A percentile compares a stretch with the other conserved stretches of the same genome.
phyloP scores from a whole-genome alignment of 306 rosid genomes.

The Glycine soja region DNA sequence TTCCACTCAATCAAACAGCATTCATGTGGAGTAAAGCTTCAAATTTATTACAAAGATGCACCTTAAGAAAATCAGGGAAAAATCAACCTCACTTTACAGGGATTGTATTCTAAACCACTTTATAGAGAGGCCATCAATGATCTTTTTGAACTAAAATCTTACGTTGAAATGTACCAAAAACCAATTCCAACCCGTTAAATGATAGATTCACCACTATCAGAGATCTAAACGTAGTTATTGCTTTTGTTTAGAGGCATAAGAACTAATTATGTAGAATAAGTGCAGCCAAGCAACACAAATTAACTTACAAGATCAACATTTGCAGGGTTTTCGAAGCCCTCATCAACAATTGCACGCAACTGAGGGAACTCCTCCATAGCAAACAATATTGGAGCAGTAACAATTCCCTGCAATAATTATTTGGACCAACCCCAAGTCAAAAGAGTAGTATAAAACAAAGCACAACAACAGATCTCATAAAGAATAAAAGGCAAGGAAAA shows the following conservation, averaged over 20 bases:
- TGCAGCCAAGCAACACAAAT: constrained; percentile 33
- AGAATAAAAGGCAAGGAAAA: constrained; percentile 29
- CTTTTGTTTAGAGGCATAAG: constrained; percentile 9
- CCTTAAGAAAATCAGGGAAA: neutral
- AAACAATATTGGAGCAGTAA: constrained; percentile 92
- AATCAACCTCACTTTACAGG: constrained; percentile 11
- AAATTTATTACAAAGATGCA: neutral
- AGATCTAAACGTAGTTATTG: neutral
- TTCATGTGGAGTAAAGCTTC: too few species aligned
- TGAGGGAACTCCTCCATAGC: constrained; percentile 98
- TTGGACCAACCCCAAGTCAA: constrained; percentile 27
- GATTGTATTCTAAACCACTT: neutral
- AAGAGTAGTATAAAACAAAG: neutral
- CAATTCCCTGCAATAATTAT: constrained; percentile 73
- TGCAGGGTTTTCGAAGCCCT: constrained; percentile 80
- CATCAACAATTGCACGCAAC: constrained; percentile 69
- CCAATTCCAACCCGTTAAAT: constrained; percentile 13
- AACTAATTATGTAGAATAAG: constrained; percentile 30
- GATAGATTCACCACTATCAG: neutral
- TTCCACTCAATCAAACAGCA: too few species aligned
- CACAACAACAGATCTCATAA: neutral
- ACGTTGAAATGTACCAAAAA: neutral
- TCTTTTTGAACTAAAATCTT: constrained; percentile 11
- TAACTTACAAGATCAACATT: constrained; percentile 80
- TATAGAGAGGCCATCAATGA: neutral